Conservation (phyloP, 257 asterid species). For the Fraxinus anomala region DNA sequence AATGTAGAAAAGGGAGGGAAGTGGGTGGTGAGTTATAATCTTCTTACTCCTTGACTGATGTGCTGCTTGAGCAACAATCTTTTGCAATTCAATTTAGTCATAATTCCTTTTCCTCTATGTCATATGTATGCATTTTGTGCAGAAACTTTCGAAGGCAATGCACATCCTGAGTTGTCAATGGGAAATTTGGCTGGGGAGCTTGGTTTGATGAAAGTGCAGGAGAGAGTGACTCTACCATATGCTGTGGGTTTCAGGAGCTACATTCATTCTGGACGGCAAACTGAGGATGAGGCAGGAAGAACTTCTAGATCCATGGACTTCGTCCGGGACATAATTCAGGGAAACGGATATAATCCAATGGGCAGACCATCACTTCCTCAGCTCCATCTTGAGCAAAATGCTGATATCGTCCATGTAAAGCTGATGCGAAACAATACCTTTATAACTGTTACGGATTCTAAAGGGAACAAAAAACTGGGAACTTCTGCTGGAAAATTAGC, state of each 20-base stretch:
- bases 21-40: not conserved
- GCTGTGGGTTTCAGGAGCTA: constrained; percentile 36
- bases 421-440: constrained; percentile 81
- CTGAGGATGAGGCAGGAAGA: constrained; percentile 39
- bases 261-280: constrained; percentile 50
- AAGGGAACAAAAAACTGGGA: constrained; percentile 74
- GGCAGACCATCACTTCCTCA: constrained; percentile 24
- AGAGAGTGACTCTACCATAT: constrained; percentile 33
- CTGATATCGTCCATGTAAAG: constrained; percentile 87
- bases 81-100: not conserved
- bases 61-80: not conserved
- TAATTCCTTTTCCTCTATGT: not conserved
- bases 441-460: constrained; percentile 74
- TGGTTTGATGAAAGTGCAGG: constrained; percentile 28
- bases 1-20: not conserved
- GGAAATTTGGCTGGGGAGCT: constrained; percentile 39
- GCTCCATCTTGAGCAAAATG: constrained; percentile 57
- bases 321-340: constrained; percentile 28
- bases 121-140: constrained; percentile 31
- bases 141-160: constrained; percentile 24
- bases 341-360: constrained; percentile 3
- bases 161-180: constrained; percentile 25
- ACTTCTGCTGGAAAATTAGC: constrained; percentile 70
- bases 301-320: constrained; percentile 32
- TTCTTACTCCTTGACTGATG: not conserved